Conservation (phyloP, 164 flowering plant genomes). For the Nymphaea colorata region DNA sequence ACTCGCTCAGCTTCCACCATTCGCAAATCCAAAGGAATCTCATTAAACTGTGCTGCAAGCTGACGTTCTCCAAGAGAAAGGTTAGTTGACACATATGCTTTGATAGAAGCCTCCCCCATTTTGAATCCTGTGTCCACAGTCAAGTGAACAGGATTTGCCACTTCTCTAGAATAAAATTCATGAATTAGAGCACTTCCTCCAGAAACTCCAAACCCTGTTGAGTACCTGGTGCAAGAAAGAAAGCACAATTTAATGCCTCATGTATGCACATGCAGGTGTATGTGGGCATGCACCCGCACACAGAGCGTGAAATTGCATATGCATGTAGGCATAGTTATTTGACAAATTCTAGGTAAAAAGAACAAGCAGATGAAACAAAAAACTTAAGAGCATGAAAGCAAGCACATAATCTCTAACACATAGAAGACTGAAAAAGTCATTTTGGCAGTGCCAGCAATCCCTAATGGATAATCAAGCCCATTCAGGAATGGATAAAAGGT, state of each 20-base stretch:
- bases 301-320: too few species aligned
- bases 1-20: conserved; percentile 91
- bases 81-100: conserved; percentile 64
- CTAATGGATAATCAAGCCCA: too few species aligned
- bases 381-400: too few species aligned
- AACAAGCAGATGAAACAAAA: too few species aligned
- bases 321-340: too few species aligned
- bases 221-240: conserved; percentile 45
- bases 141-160: conserved; percentile 76
- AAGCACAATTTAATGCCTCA: neutral
- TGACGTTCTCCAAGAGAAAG: conserved; percentile 76
- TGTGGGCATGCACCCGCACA: too few species aligned
- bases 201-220: conserved; percentile 86
- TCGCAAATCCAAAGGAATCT: conserved; percentile 72
- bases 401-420: too few species aligned
- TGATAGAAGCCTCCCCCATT: conserved; percentile 61
- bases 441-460: too few species aligned
- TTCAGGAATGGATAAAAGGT: too few species aligned
- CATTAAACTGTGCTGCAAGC: conserved; percentile 94
- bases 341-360: too few species aligned
- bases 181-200: conserved; percentile 89
- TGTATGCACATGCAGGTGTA: too few species aligned
- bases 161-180: conserved; percentile 89
- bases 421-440: too few species aligned
- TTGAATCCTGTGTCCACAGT: conserved; percentile 82